These are phyloP conservation scores for Linnemannia elongata DNA, from an alignment of 192 early-diverging fungal genomes.

Conservation along the genomic window DNA sequence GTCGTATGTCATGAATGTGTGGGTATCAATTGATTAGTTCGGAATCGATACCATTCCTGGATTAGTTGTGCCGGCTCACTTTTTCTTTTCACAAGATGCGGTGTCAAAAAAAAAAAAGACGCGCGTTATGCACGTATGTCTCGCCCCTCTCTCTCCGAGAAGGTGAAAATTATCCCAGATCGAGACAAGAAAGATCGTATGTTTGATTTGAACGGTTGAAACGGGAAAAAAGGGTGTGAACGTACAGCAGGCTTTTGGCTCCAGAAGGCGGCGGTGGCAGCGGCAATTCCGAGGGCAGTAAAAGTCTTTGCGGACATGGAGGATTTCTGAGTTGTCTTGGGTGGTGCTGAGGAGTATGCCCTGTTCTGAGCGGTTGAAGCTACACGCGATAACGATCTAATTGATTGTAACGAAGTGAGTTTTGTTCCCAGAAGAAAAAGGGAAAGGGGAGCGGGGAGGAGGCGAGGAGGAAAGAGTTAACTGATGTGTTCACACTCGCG, in stretches of 20 bases:
- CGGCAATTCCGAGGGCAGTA: conserved; percentile 18
- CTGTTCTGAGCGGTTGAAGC: not conserved
- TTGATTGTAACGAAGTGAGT: not conserved
- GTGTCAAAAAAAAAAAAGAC: not conserved
- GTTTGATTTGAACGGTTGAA: not conserved
- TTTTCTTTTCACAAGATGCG: not conserved
- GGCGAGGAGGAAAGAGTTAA: not conserved
- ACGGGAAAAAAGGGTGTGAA: not conserved
- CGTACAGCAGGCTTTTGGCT: conserved; percentile 42
- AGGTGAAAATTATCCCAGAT: not conserved
- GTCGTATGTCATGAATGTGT: no score
- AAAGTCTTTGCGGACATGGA: conserved; percentile 12
- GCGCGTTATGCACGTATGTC: not conserved
- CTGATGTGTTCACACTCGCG: not conserved
- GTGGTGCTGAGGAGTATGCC: conserved; percentile 16
- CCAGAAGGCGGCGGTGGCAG: conserved; percentile 43
- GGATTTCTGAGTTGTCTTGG: not conserved
- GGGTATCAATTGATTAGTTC: not conserved
- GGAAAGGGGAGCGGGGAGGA: not conserved
- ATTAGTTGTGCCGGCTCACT: not conserved
- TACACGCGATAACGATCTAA: conserved; percentile 46
- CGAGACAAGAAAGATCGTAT: not conserved
- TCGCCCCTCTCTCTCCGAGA: not conserved
- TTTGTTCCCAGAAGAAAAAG: not conserved
- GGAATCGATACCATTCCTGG: not conserved